A percentile compares a stretch with the other conserved stretches of the same genome.
phyloP scores from a whole-genome alignment of 2,329 filamentous ascomycete genomes.

The Allantophomopsis lycopodina region DNA sequence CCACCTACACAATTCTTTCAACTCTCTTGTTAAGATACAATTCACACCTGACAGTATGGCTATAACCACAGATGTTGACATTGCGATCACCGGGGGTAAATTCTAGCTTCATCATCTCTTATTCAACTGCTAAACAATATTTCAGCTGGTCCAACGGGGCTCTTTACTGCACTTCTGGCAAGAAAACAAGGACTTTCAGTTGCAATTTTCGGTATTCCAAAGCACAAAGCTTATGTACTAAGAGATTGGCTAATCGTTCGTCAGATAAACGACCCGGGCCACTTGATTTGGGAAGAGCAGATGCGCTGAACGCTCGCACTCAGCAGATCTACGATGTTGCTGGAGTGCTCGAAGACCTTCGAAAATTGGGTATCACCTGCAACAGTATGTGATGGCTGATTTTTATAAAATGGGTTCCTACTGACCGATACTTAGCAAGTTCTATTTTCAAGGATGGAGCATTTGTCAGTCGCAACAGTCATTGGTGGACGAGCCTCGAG shows the following conservation, averaged over 20 bases:
- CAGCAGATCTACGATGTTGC: constrained; percentile 32
- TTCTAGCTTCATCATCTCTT: too few species aligned
- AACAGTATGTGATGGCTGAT: constrained; percentile 24
- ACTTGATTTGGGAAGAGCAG: constrained; percentile 28
- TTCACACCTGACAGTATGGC: too few species aligned
- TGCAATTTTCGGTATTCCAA: constrained; percentile 20
- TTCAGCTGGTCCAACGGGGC: constrained; percentile 29
- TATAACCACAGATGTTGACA: too few species aligned
- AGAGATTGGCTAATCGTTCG: not conserved
- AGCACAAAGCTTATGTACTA: not conserved
- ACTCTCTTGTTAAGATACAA: too few species aligned
- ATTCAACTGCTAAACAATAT: too few species aligned
- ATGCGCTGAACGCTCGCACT: constrained; percentile 32
- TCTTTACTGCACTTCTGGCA: constrained; percentile 28
- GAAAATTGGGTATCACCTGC: constrained; percentile 29
- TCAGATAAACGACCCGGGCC: constrained; percentile 24
- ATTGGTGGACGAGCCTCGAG: constrained; percentile 32
- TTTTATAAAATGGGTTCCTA: too few species aligned
- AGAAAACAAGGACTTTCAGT: constrained; percentile 26
- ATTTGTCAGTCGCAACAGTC: constrained; percentile 31
- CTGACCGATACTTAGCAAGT: constrained; percentile 21
- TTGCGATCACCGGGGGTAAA: too few species aligned
- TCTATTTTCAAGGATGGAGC: constrained; percentile 30
- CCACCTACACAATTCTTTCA: too few species aligned
- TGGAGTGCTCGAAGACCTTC: constrained; percentile 25